Conservation (phyloP, 2,329 filamentous ascomycete species). For the Colletotrichum sp. region DNA sequence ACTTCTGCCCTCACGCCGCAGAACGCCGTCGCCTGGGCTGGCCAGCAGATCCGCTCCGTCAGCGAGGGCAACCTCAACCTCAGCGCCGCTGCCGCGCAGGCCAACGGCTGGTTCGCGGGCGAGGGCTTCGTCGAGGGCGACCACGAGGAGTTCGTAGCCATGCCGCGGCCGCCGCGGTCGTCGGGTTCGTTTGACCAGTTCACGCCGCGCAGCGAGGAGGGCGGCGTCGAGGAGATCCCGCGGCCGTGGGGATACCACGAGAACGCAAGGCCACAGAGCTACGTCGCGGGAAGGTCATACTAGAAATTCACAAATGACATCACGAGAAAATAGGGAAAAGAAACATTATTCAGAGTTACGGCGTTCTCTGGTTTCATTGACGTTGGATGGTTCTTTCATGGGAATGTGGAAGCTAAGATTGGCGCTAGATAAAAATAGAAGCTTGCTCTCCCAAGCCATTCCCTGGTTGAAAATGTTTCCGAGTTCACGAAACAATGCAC, state of each 20-base stretch:
- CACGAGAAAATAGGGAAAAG: too few species aligned
- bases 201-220: background rate
- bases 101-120: slow-evolving; percentile 3
- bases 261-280: background rate
- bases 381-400: background rate
- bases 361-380: background rate
- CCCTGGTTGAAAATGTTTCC: background rate
- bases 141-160: background rate
- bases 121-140: background rate
- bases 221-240: background rate
- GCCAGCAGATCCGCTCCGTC: slow-evolving; percentile 7
- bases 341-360: too few species aligned
- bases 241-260: background rate
- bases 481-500: background rate
- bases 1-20: background rate
- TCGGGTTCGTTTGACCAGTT: background rate
- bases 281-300: slow-evolving; percentile 11
- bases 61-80: slow-evolving; percentile 3
- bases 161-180: slow-evolving; percentile 1
- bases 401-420: background rate
- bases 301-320: background rate
- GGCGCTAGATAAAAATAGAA: background rate
- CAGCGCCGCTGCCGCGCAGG: background rate
- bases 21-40: background rate
- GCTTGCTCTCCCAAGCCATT: background rate